Evolutionary conservation across 1,284 basidiomycete species (phyloP), one percentile per base, ranked within the genome.

Genomic region (Paramarasmius palmivorus): DNA sequence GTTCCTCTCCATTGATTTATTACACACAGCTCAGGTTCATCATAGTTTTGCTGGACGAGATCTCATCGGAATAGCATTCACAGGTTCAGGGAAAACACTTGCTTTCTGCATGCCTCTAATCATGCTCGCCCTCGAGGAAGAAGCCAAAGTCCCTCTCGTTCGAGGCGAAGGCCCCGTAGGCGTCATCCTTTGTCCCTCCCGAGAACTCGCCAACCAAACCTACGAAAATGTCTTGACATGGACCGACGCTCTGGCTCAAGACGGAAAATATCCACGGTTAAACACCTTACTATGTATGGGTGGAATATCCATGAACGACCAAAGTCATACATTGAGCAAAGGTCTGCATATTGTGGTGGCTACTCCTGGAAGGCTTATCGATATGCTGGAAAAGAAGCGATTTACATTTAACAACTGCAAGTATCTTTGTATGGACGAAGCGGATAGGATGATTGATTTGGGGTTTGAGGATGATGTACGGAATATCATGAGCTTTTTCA

Each of bases 391-490:
- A 71, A 98, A 97, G 78, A 90, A 86, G 67, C 83, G 88, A 59
- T 91, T 99, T 64, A 93, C 88, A 2, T 89, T 98, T 61, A 90
- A 93, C 56, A 90, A 89, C 61, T 95, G 93, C 84, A 93, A 92
- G 73, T 98, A 89, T 69, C 75, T 99, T 4, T 98, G 95, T 67
- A 93, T 99, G 86, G 97, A 99, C 73, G 97, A 99, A 73, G 97
- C 97, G 0, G 97, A 99, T 73, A 79, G 97, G 49, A 99, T 99
- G 97, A 96, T 99, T 59, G 97, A 99, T 66, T 81, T 98, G 70
- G 97, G 96, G 0, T 99, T 99, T 64, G 97, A 99, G 70, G 97
- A 99, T 54, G 96, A 99, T 64, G 95, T 99, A 25, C 81, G 96
- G 54, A 96, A 95, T 65, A 97, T 99, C 64, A 98, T 99, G 93